Evolutionary conservation across 2,329 filamentous ascomycete species (phyloP), one percentile per base, ranked within the genome.

Genomic region (Bipolaris bicolor): DNA sequence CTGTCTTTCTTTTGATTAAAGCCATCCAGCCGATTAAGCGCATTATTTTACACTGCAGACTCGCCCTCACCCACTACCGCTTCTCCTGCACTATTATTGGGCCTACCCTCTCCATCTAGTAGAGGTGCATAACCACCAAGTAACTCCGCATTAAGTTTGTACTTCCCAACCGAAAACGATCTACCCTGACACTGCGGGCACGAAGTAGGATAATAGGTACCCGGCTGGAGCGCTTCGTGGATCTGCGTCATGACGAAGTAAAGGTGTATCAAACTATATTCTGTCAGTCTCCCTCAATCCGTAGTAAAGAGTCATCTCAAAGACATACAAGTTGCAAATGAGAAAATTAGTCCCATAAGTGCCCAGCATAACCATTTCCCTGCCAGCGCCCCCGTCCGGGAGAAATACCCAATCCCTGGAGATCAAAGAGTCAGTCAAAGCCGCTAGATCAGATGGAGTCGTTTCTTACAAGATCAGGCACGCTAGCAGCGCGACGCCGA

Each of bases 341-440:
- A 72, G 7, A 18, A 73, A 74, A 7, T 67, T 67, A 2, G 68
- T 70, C 6, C 67, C 60, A 54, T 73, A 74, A 1, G 69, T 69
- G 20, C 67, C 70, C 5, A 73, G 36, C 40, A 74, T 54, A 1
- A 39, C 40, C 13, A 39, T 1, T 7, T 26, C 16, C 11, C 18
- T 2, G 9, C 16, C 9, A 11, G 29, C 10, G 3, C 36, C 34
- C 10, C 20, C 1, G 2, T 16, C 1, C 3, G 29, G 11, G 15
- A 51, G 22, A 20, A 34, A 43, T 13, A 51, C 20, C 49, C 49
- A 51, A 7, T 51, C 49, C 20, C 49, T 51, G 29, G 22, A 15
- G n/a, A 11, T 6, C 3, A 3, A 1, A 3, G 7, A 24, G 15
- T 51, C 6, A 51, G 39, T 11, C 9, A 15, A n/a, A 3, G 18